Percentiles rank a stretch among this genome's conserved stretches.
Evolutionary conservation across 2,329 filamentous ascomycete species (phyloP).

Genomic region (Akanthomyces muscarius): DNA sequence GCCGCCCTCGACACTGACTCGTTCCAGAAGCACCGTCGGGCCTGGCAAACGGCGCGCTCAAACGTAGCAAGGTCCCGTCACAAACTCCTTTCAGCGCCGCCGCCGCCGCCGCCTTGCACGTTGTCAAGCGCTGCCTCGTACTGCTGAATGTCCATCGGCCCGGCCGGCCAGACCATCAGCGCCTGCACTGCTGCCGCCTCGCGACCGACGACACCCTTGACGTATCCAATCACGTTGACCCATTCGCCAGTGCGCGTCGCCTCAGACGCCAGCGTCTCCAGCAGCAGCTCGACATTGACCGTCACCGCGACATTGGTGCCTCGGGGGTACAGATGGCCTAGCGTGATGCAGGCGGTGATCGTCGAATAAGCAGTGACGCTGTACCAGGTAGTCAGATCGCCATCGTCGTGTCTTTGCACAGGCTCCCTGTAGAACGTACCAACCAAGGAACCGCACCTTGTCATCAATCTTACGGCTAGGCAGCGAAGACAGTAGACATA

Average conservation of each 20-base stretch:
- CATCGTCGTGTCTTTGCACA: not conserved
- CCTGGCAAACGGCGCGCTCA: not conserved
- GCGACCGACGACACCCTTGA: slow-evolving; percentile 36
- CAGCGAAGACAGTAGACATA: slow-evolving; percentile 63
- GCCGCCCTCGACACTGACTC: not conserved
- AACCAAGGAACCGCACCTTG: slow-evolving; percentile 92
- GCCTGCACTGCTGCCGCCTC: slow-evolving; percentile 58
- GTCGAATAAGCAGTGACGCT: slow-evolving; percentile 52
- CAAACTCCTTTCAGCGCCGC: not conserved
- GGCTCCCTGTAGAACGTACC: slow-evolving; percentile 55
- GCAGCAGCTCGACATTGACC: slow-evolving; percentile 69
- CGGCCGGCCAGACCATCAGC: slow-evolving; percentile 72
- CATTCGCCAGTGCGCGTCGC: slow-evolving; percentile 72
- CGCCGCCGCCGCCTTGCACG: not conserved
- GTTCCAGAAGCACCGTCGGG: not conserved
- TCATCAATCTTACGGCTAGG: slow-evolving; percentile 48
- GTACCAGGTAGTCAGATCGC: slow-evolving; percentile 5
- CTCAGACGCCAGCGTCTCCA: slow-evolving; percentile 59
- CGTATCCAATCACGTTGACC: slow-evolving; percentile 85
- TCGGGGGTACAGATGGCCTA: slow-evolving; percentile 64
- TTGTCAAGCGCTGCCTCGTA: slow-evolving; percentile 62
- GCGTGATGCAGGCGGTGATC: slow-evolving; percentile 54
- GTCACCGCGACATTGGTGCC: slow-evolving; percentile 44
- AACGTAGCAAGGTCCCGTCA: not conserved
- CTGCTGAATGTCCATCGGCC: slow-evolving; percentile 63